Evolutionary conservation across 331 rosid genomes (phyloP).

Genomic region (Pyrus hybrid): DNA sequence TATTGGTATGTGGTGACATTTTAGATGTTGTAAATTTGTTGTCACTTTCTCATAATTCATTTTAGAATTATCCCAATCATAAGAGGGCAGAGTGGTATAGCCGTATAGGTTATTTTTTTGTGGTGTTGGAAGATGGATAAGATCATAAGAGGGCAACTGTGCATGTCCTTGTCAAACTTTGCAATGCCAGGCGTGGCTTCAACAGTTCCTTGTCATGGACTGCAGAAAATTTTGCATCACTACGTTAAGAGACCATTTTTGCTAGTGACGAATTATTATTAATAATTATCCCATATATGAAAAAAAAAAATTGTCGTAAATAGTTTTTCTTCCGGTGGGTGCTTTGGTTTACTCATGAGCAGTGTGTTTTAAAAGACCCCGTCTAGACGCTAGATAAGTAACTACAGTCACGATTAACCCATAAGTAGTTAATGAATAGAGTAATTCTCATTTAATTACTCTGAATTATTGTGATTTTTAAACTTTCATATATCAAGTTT

Average conservation of each 20-base stretch:
- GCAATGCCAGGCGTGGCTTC: constrained; percentile 3
- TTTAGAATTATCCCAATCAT: not conserved
- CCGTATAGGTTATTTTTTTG: not conserved
- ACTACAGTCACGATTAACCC: too few relatives aligned
- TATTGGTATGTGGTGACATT: not conserved
- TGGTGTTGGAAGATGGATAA: not conserved
- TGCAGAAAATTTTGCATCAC: not conserved
- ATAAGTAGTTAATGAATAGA: too few relatives aligned
- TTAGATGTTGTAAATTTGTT: not conserved
- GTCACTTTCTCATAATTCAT: not conserved
- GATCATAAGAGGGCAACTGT: not conserved
- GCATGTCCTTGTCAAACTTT: constrained; percentile 8
- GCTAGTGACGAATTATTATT: not conserved
- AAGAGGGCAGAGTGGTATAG: not conserved
- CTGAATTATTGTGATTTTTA: too few relatives aligned
- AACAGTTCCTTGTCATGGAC: not conserved
- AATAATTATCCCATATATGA: not conserved
- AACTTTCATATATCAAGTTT: too few relatives aligned
- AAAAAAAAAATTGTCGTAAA: not conserved
- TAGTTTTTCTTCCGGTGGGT: not conserved
- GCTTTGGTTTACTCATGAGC: too few relatives aligned
- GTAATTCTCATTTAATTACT: too few relatives aligned
- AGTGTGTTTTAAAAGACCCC: too few relatives aligned
- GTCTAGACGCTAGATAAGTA: too few relatives aligned
- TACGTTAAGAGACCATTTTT: not conserved